Percentiles rank a stretch among this genome's conserved stretches.
phyloP scores from a whole-genome alignment of 371 early-diverging fungal species.

The Fennellomyces sp. region DNA sequence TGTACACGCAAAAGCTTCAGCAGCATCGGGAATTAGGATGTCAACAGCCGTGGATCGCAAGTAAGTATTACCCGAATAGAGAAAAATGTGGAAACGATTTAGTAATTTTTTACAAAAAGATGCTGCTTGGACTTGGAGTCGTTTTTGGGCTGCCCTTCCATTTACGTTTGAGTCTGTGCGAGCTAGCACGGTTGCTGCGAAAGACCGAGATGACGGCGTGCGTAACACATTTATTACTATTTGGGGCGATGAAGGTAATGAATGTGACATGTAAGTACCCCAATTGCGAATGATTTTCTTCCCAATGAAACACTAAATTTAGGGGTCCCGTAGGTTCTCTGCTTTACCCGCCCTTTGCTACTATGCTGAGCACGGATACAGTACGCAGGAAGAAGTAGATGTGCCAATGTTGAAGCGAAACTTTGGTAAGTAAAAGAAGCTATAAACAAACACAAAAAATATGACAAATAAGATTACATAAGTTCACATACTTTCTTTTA shows the following conservation, averaged over 20 bases:
- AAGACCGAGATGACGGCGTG: constrained; percentile 57
- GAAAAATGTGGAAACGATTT: not conserved
- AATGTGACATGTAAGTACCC: constrained; percentile 73
- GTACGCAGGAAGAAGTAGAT: constrained; percentile 62
- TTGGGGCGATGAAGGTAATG: constrained; percentile 93
- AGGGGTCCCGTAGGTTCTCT: constrained; percentile 47
- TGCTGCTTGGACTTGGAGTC: constrained; percentile 85
- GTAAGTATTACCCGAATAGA: constrained; percentile 42
- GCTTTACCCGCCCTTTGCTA: constrained; percentile 77
- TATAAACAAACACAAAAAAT: not conserved
- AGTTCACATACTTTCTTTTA: not conserved
- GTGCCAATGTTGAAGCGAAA: constrained; percentile 53
- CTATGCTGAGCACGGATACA: constrained; percentile 79
- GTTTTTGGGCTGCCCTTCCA: constrained; percentile 81
- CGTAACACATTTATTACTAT: constrained; percentile 79
- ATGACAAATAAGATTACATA: not conserved
- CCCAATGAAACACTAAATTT: not conserved
- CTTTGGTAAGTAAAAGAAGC: constrained; percentile 52
- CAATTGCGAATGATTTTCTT: not conserved
- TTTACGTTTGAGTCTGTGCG: constrained; percentile 80
- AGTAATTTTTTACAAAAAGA: constrained; percentile 16
- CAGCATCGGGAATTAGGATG: constrained; percentile 85
- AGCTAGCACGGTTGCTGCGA: constrained; percentile 77
- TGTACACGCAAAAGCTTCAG: constrained; percentile 75
- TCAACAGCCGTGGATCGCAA: constrained; percentile 78